Evolutionary conservation across 371 early-diverging fungal species (phyloP).

Genomic region (Catenaria anguillulae): DNA sequence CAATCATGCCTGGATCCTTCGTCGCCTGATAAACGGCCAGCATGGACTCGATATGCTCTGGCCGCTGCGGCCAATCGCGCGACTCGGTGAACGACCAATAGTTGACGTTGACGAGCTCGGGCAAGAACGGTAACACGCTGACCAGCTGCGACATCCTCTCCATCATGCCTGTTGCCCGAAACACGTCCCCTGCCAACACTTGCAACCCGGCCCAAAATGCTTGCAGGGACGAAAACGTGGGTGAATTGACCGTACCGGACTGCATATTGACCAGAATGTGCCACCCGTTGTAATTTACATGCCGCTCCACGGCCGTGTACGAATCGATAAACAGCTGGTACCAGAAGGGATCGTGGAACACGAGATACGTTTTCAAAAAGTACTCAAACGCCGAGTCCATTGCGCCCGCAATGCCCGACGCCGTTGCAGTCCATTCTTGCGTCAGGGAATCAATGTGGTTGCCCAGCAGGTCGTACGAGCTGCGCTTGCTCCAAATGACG

Average conservation of each 20-base stretch:
- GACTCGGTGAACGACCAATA: constrained; percentile 21
- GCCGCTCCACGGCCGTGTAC: constrained; percentile 47
- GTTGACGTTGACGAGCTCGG: constrained; percentile 29
- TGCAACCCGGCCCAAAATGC: constrained; percentile 10
- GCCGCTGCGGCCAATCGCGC: constrained; percentile 61
- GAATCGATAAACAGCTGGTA: constrained; percentile 63
- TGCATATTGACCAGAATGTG: neutral
- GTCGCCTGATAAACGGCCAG: constrained; percentile 68
- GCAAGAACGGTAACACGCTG: constrained; percentile 57
- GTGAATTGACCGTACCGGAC: neutral
- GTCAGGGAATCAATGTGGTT: constrained; percentile 60
- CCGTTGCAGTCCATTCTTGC: constrained; percentile 21
- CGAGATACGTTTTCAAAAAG: constrained; percentile 66
- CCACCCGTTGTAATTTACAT: constrained; percentile 21
- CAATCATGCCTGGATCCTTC: neutral
- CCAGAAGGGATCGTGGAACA: constrained; percentile 69
- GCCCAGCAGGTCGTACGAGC: constrained; percentile 61
- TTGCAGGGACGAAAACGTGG: neutral
- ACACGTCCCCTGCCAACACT: constrained; percentile 70
- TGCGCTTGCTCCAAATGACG: constrained; percentile 50
- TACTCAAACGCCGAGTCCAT: constrained; percentile 91
- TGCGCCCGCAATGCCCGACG: constrained; percentile 63
- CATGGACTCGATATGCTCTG: constrained; percentile 87
- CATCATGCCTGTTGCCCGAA: constrained; percentile 49
- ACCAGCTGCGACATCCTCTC: constrained; percentile 70